phyloP scores from a whole-genome alignment of 108 stramenopile species.

The Schizochytrium sp. region DNA sequence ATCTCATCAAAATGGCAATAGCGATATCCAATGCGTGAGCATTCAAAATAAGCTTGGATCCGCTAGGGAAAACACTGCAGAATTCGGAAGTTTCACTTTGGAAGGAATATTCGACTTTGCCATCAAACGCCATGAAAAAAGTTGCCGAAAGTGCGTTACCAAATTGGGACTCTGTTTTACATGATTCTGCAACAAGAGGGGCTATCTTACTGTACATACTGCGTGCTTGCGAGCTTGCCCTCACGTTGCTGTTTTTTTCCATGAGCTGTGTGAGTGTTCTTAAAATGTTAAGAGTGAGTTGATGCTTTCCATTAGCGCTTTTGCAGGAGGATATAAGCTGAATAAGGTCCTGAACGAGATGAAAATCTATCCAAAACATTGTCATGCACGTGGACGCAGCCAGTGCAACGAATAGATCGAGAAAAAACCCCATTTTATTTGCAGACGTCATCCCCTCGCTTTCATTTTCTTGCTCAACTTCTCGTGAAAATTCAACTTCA shows the following conservation, averaged over 20 bases:
- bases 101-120: background rate
- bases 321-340: background rate
- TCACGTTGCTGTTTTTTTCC: background rate
- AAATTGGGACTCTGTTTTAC: background rate
- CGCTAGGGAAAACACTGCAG: background rate
- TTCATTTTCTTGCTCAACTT: background rate
- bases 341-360: background rate
- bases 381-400: background rate
- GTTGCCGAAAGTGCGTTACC: constrained; percentile 17
- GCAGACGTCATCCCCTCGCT: background rate
- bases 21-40: background rate
- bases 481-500: background rate
- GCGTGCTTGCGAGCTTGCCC: background rate
- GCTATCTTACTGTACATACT: background rate
- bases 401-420: background rate
- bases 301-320: background rate
- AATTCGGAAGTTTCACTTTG: background rate
- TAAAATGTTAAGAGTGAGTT: background rate
- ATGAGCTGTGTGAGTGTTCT: background rate
- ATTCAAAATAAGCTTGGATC: background rate
- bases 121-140: background rate
- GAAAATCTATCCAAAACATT: background rate
- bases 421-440: background rate
- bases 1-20: background rate
- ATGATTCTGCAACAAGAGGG: background rate